phyloP scores from a whole-genome alignment of 129 eudicot species.

The Tagetes erecta region DNA sequence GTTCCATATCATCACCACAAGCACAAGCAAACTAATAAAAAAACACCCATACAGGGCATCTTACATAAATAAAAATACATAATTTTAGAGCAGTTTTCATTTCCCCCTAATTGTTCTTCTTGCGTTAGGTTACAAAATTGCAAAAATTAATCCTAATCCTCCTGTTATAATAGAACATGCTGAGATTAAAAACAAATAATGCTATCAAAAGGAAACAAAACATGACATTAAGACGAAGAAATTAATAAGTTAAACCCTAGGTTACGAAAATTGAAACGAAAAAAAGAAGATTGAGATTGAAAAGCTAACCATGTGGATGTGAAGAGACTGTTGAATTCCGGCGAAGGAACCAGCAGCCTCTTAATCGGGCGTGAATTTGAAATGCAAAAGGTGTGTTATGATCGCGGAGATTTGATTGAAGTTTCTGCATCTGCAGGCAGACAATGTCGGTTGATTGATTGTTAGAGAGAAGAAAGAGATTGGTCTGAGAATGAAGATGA shows the following conservation, averaged over 20 bases:
- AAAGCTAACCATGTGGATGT: slow-evolving; percentile 3
- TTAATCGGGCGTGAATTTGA: slow-evolving; percentile 20
- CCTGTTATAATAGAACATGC: not conserved
- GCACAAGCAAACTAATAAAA: not conserved
- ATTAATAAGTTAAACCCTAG: slow-evolving; percentile 4
- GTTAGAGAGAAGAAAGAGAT: not conserved
- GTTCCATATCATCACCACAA: not conserved
- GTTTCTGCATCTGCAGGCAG: slow-evolving; percentile 14
- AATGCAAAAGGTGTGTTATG: slow-evolving; percentile 21
- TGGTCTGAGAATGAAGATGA: slow-evolving; percentile 24
- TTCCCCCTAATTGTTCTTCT: not conserved
- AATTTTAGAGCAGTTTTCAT: not conserved
- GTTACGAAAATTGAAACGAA: not conserved
- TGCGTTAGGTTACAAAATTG: not conserved
- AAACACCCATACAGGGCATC: not conserved
- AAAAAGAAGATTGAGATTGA: not conserved
- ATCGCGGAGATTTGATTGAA: not conserved
- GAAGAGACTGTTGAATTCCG: slow-evolving; percentile 34
- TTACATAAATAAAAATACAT: no score
- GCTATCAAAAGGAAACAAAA: not conserved
- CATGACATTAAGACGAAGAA: not conserved
- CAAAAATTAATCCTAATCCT: not conserved
- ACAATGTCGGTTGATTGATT: not conserved
- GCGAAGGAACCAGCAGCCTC: slow-evolving; percentile 37
- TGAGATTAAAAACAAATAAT: not conserved